Conservation (phyloP, 257 asterid genomes). For the Voacanga thouarsii region DNA sequence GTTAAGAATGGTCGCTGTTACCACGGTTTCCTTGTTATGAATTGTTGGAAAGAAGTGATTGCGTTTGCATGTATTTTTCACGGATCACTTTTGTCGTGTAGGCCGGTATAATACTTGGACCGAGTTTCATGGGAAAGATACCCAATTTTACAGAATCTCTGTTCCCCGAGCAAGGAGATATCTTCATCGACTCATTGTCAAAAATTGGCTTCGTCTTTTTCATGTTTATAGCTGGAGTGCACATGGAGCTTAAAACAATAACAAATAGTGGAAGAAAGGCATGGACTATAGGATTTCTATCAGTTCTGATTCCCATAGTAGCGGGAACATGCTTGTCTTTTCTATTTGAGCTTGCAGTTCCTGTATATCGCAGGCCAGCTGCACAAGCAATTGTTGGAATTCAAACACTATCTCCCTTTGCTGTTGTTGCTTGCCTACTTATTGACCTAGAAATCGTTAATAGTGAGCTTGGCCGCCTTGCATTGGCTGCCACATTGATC, state of each 20-base stretch:
- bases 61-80: background rate
- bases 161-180: constrained; percentile 59
- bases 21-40: too few relatives aligned
- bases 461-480: constrained; percentile 86
- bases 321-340: constrained; percentile 22
- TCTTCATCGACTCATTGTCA: constrained; percentile 51
- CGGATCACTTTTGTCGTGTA: constrained; percentile 16
- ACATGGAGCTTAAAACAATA: constrained; percentile 66
- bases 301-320: constrained; percentile 38
- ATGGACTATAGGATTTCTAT: constrained; percentile 62
- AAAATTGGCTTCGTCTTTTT: constrained; percentile 73
- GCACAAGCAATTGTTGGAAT: constrained; percentile 32
- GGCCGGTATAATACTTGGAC: constrained; percentile 88
- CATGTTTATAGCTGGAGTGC: constrained; percentile 75
- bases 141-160: constrained; percentile 11
- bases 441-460: constrained; percentile 78
- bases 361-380: constrained; percentile 44
- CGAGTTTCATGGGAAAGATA: constrained; percentile 47
- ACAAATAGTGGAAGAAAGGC: constrained; percentile 63
- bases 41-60: constrained; percentile 5
- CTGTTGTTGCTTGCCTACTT: constrained; percentile 72
- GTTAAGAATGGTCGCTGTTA: background rate
- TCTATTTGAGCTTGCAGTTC: background rate
- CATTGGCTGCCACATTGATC: constrained; percentile 64
- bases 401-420: constrained; percentile 61